Evolutionary conservation across 2,329 filamentous ascomycete genomes (phyloP).

Genomic region (Fusarium siculi): DNA sequence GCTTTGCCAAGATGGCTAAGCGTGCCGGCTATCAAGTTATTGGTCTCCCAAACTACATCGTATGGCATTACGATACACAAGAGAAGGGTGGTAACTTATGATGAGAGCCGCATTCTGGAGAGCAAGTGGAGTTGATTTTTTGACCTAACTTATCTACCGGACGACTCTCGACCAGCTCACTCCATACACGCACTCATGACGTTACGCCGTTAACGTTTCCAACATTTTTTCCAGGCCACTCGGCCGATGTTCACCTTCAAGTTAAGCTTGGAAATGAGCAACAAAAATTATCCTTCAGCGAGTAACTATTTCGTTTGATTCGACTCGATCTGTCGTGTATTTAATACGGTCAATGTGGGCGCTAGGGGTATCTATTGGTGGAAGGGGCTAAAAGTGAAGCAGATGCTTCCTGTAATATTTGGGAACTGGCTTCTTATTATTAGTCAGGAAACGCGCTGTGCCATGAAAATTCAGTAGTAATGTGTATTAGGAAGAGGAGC

Average conservation of each 20-base stretch:
- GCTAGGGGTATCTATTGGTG: constrained; percentile 33
- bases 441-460: constrained; percentile 9
- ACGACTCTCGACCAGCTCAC: constrained; percentile 8
- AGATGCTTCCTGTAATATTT: constrained; percentile 45
- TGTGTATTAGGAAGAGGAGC: constrained; percentile 26
- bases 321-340: constrained; percentile 14
- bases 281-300: constrained; percentile 4
- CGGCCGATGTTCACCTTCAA: neutral
- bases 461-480: neutral
- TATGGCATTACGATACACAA: constrained; percentile 97
- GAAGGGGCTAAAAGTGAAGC: constrained; percentile 31
- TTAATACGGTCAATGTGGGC: constrained; percentile 32
- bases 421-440: constrained; percentile 45
- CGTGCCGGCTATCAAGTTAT: constrained; percentile 92
- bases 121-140: constrained; percentile 10
- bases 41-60: constrained; percentile 95
- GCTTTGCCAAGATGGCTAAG: constrained; percentile 99
- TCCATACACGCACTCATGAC: constrained; percentile 24
- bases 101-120: constrained; percentile 44
- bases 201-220: constrained; percentile 37
- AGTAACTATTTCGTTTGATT: constrained; percentile 3
- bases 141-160: neutral
- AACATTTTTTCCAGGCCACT: constrained; percentile 12
- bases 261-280: constrained; percentile 7
- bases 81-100: constrained; percentile 87